Evolutionary conservation across 164 flowering plant genomes (phyloP), one percentile per base, ranked within the genome.

Genomic region (Nymphaea thermarum): DNA sequence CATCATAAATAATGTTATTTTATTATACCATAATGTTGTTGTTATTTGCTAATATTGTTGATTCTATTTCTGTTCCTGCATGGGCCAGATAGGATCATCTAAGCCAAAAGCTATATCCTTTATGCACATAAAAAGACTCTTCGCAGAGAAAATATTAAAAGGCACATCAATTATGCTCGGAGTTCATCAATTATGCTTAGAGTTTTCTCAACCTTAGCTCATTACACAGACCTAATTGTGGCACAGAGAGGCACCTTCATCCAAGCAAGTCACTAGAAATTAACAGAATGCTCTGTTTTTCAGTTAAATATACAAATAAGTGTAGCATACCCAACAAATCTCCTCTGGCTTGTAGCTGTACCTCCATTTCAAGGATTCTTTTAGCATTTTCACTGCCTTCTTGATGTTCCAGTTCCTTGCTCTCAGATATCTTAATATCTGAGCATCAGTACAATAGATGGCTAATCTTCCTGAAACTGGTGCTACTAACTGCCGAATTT

Each of bases 311-410:
- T 61, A 61, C 18, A 61, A 51, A 64, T 42, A 15, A 42, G 11
- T 6, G 60, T 62, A 42, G 25, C 71, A 69, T 89, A 94, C 99
- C 99, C 97, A 94, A 45, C 84, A 81, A 65, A 94, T 90, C 71
- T 88, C 96, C 75, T 94, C 99, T 2, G 99, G 97, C 68, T 87
- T 90, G 82, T 79, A 90, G 57, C 81, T 81, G 42, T 65, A 44
- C 75, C 99, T 85, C 99, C 99, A 94, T 77, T 89, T 94, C 69
- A 94, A 73, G 64, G 91, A 73, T 43, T 83, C 95, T 73, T 90
- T 88, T 67, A 94, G 79, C 99, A 94, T 90, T 80, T 87, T 85
- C 62, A 81, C 76, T 10, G 99, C 89, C 76, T 94, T 94, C 82
- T 87, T 88, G 68, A 88, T 87, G 82, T 86, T 80, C 97, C 97